Base-by-base conservation (phyloP, 345 rosid genomes). In the Moricandia moricandioides region DNA sequence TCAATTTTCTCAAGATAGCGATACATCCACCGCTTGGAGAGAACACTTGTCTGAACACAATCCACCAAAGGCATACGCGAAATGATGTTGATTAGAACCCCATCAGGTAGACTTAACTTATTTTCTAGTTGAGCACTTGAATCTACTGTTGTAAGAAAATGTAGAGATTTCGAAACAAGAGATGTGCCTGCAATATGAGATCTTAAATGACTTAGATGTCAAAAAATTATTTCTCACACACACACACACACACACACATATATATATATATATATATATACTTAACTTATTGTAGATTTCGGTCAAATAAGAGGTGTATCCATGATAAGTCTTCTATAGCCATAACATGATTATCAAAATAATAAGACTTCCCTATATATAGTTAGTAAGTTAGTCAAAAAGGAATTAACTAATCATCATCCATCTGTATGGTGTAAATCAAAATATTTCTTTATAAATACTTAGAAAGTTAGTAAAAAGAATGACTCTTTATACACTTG, bases 41-140 rank as follows among this genome's bases (percentile, higher is more conserved):
- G 35, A 0, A 61, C 9, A 17, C 69, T 69, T 1, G 86, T 83
- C 27, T 77, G 72, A 4, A 75, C 82, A 0, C 86, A 84, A 17
- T 84, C 79, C 8, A 70, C 83, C 56, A 89, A 87, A 2, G 87
- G 67, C 24, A 83, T 51, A 30, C 12, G 62, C 12, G 86, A 79
- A 1, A 81, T 7, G 7, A 85, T 85, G 12, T 29, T 1, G 13
- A 62, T 0, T 1, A 84, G 49, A 0, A 82, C 16, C 4, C 67
- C 35, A 26, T 73, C 67, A 0, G 79, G 11, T 7, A 85, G 63
- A 26, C 1, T 14, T 4, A 54, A 60, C 40, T 84, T 37, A 49
- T 27, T 45, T 67, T 81, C 83, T 55, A 17, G 47, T 11, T 56
- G 24, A 40, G 11, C 18, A 12, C 8, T 29, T 26, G 37, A 10